A percentile compares a stretch with the other conserved stretches of the same genome.
Conservation (phyloP, 1,284 basidiomycete species). For the Mycosarcoma maydis region DNA sequence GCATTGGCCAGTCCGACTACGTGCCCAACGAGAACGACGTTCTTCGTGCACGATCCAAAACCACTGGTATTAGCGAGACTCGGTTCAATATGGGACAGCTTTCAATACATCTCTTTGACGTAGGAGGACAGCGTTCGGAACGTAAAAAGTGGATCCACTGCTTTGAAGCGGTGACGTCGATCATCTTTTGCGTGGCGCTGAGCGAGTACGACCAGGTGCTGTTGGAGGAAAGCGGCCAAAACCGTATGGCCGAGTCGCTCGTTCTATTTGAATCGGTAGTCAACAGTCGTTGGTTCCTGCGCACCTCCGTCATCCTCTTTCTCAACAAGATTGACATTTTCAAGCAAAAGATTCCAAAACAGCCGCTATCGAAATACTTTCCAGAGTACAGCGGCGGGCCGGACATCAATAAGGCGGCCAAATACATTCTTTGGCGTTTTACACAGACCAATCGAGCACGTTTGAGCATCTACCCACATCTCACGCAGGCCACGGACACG, state of each 20-base stretch:
- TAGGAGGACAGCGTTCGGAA: conserved; percentile 64
- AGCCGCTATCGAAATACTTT: conserved; percentile 86
- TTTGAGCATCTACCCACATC: conserved; percentile 63
- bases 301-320: conserved; percentile 82
- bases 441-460: conserved; percentile 85
- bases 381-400: conserved; percentile 89
- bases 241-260: conserved; percentile 93
- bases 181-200: conserved; percentile 66
- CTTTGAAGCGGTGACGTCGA: conserved; percentile 63
- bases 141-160: conserved; percentile 67
- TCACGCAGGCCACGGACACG: conserved; percentile 74
- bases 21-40: conserved; percentile 89
- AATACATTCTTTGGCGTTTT: conserved; percentile 96
- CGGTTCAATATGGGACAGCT: conserved; percentile 69
- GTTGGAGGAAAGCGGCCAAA: conserved; percentile 70
- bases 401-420: conserved; percentile 97
- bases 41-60: conserved; percentile 86
- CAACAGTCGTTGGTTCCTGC: conserved; percentile 87
- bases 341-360: conserved; percentile 82
- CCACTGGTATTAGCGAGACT: conserved; percentile 91
- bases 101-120: conserved; percentile 65
- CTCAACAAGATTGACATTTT: conserved; percentile 96
- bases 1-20: conserved; percentile 83
- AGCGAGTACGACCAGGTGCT: conserved; percentile 63
- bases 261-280: conserved; percentile 94